Percentiles rank a stretch among this genome's conserved stretches.
These are phyloP conservation scores for Arxiozyma slooffiae DNA, from an alignment of 1,139 yeast species.

Conservation along the genomic window DNA sequence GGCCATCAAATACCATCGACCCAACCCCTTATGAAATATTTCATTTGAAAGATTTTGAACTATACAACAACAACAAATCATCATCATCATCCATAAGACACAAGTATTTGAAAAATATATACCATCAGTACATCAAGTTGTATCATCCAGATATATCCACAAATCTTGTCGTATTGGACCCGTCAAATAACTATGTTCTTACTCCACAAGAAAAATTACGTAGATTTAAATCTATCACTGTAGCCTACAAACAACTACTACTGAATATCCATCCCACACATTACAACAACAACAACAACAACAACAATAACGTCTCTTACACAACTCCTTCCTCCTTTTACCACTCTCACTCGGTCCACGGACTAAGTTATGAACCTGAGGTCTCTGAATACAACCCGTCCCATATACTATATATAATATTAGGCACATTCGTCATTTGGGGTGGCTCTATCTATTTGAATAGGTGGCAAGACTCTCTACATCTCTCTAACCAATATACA, in stretches of 20 bases:
- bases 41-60: constrained; percentile 31
- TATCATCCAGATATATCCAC: constrained; percentile 76
- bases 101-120: constrained; percentile 42
- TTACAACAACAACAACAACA: too few relatives aligned
- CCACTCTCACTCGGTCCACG: not conserved
- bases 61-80: constrained; percentile 12
- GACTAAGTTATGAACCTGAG: not conserved
- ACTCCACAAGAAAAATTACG: constrained; percentile 39
- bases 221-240: constrained; percentile 46
- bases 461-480: not conserved
- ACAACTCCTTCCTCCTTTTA: not conserved
- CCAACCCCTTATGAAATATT: constrained; percentile 76
- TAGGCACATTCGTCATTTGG: not conserved
- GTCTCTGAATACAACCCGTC: not conserved
- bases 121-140: constrained; percentile 58
- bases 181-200: not conserved
- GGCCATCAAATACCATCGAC: constrained; percentile 46
- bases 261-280: not conserved
- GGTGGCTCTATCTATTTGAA: not conserved
- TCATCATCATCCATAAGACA: not conserved
- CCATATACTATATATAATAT: not conserved
- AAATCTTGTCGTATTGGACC: constrained; percentile 5
- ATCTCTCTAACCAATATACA: not conserved
- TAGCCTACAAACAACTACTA: not conserved
- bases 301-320: not conserved